Evolutionary conservation across 805 yeast genomes (phyloP), one percentile per base, ranked within the genome.

Genomic region (Candida railenensis): DNA sequence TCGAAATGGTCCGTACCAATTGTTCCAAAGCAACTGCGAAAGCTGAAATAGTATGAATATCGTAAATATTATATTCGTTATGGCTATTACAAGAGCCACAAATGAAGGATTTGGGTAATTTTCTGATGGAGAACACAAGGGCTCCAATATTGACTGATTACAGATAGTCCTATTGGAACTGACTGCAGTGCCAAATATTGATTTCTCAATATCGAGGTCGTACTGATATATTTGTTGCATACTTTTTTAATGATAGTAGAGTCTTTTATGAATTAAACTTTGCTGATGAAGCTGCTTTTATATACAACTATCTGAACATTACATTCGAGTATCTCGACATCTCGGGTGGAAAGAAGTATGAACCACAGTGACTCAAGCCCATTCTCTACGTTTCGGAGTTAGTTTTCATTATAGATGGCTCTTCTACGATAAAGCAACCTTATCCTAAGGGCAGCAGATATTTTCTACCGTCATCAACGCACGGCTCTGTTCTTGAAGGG

Each of bases 121-220:
- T 15, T 51, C 50, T 32, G 40, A 16, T 4, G 62, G 57, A 46
- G 57, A 46, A 37, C 53, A 58, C 33, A 66, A 57, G 3, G 67
- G 69, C 8, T 18, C 25, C 15, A 32, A 21, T 5, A 40, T 37
- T 15, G 87, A 48, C 77, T 89, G 78, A 25, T 25, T 11, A 11
- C 30, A 25, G 30, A 5, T 25, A 25, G 30, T 25, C 30, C 30
- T 25, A 25, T 25, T 25, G 30, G 30, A 25, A 25, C 30, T 25
- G 11, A 11, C 11, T 7, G 9, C 11, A 11, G 30, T 25, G 9
- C 30, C 5, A 25, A 7, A 11, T 11, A 11, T 11, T 25, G 30
- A 5, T 25, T 25, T 5, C 30, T 25, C 30, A n/a, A n/a, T n/a
- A n/a, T n/a, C n/a, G 30, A 25, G 11, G 11, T 5, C 30, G 11